Percentiles rank a stretch among this genome's conserved stretches.
Evolutionary conservation across 495 filamentous ascomycete species (phyloP).

Genomic region (Xylaria bambusicola): DNA sequence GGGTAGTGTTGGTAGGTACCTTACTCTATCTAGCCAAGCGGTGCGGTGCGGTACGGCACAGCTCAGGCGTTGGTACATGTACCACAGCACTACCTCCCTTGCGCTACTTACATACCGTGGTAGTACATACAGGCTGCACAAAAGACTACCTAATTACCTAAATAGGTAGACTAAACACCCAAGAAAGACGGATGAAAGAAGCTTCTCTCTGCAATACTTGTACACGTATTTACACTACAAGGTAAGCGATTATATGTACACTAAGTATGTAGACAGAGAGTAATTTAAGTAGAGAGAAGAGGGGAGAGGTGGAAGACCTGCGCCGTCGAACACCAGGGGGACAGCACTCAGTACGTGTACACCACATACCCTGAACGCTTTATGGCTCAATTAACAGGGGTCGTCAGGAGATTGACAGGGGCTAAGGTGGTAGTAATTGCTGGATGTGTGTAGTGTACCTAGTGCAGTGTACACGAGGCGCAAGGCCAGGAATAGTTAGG

Average conservation of each 20-base stretch:
- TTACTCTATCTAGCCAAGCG: not conserved
- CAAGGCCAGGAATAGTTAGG: not conserved
- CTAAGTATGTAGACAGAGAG: too few species aligned
- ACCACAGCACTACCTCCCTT: too few species aligned
- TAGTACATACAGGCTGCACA: too few species aligned
- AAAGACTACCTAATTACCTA: too few species aligned
- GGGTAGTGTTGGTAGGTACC: too few species aligned
- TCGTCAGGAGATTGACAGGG: constrained; percentile 20
- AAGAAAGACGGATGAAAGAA: not conserved
- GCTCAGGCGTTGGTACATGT: too few species aligned
- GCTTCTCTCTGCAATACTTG: too few species aligned
- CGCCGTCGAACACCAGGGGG: constrained; percentile 11
- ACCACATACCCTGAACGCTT: not conserved
- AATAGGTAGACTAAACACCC: not conserved
- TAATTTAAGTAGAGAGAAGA: too few species aligned
- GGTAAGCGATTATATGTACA: too few species aligned
- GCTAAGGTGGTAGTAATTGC: not conserved
- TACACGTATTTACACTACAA: too few species aligned
- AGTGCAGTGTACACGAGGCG: not conserved
- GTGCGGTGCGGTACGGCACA: constrained; percentile 13
- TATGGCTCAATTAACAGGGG: constrained; percentile 15
- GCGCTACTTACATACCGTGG: too few species aligned
- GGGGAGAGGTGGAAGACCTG: too few species aligned
- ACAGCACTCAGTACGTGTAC: not conserved
- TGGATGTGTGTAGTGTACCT: not conserved